These are phyloP conservation scores for Stagonosporopsis rhizophila DNA, from an alignment of 2,329 filamentous ascomycete species.

Conservation along the genomic window DNA sequence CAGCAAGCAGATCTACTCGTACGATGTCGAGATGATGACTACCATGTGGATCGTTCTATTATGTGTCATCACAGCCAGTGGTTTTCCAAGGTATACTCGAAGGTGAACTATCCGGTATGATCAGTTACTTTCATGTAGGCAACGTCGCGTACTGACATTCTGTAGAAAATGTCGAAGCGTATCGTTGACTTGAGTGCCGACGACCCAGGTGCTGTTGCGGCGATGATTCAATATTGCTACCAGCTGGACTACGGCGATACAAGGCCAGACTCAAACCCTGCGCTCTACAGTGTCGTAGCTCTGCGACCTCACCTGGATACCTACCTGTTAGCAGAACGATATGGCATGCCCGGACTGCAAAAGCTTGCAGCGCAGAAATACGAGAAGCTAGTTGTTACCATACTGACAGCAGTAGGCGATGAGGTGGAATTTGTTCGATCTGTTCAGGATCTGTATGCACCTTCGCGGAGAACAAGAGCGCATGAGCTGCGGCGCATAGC, in stretches of 20 bases:
- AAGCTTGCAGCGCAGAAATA: slow-evolving; percentile 38
- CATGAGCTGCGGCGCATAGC: slow-evolving; percentile 31
- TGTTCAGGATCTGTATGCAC: slow-evolving; percentile 36
- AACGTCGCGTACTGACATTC: slow-evolving; percentile 11
- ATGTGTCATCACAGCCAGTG: slow-evolving; percentile 41
- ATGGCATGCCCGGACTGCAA: slow-evolving; percentile 36
- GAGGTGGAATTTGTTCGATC: slow-evolving; percentile 36
- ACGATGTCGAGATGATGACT: slow-evolving; percentile 37
- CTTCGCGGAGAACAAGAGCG: slow-evolving; percentile 30
- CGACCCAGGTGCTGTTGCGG: slow-evolving; percentile 40
- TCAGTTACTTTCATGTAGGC: background rate
- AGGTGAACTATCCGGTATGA: slow-evolving; percentile 31
- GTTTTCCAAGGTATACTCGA: slow-evolving; percentile 40
- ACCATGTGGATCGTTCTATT: slow-evolving; percentile 40
- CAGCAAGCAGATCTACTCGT: slow-evolving; percentile 40
- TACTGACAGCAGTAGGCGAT: slow-evolving; percentile 31
- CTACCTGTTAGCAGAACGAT: slow-evolving; percentile 40
- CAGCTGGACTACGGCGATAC: slow-evolving; percentile 41
- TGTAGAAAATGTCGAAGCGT: slow-evolving; percentile 32
- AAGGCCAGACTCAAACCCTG: slow-evolving; percentile 24
- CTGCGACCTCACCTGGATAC: slow-evolving; percentile 38
- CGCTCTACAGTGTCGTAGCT: slow-evolving; percentile 31
- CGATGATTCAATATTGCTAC: slow-evolving; percentile 46
- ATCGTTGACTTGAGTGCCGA: slow-evolving; percentile 42
- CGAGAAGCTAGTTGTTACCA: slow-evolving; percentile 29